These are phyloP conservation scores for Auricularia cornea DNA, from an alignment of 768 basidiomycete genomes.

Conservation along the genomic window DNA sequence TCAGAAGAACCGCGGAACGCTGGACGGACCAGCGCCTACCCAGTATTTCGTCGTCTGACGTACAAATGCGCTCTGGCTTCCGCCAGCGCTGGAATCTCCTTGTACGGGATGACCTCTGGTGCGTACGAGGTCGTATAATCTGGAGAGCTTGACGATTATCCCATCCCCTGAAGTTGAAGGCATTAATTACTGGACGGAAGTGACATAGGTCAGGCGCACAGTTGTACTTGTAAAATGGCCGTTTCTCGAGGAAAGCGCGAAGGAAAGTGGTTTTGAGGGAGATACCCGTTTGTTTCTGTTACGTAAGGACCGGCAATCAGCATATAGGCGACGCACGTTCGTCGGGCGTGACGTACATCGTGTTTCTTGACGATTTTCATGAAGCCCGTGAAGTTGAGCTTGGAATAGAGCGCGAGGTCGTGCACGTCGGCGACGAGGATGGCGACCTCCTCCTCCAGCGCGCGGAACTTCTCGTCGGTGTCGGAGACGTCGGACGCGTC, in stretches of 20 bases:
- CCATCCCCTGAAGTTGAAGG: constrained; percentile 43
- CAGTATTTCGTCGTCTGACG: constrained; percentile 98
- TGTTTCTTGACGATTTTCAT: constrained; percentile 85
- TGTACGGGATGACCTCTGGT: constrained; percentile 91
- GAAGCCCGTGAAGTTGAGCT: constrained; percentile 97
- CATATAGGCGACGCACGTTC: neutral
- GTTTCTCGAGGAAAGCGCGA: constrained; percentile 84
- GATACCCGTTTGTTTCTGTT: constrained; percentile 84
- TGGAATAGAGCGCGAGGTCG: constrained; percentile 62
- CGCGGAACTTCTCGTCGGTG: constrained; percentile 71
- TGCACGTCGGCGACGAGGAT: constrained; percentile 70
- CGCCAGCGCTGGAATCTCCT: constrained; percentile 91
- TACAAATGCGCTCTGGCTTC: constrained; percentile 95
- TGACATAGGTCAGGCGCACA: constrained; percentile 27
- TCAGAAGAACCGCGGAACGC: neutral
- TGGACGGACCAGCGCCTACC: constrained; percentile 40
- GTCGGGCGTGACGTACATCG: constrained; percentile 46
- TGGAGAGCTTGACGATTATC: constrained; percentile 91
- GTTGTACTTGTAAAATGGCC: constrained; percentile 94
- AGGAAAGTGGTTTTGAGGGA: constrained; percentile 82
- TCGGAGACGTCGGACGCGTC: constrained; percentile 40
- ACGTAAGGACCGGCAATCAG: neutral
- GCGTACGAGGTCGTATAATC: constrained; percentile 88
- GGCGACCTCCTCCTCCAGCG: constrained; percentile 89
- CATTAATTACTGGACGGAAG: no score